Evolutionary conservation across 176 grass and related monocot species (phyloP).

Genomic region (sorghum (Sorghum bicolor)): Sorghum_bicolor_NCBIv3 NC_012872.2:72028001-72028500

Average conservation of each 20-base stretch:
- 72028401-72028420: constrained; percentile 44
- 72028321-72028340: not conserved
- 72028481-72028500: not conserved
- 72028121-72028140: not conserved
- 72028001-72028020: constrained; percentile 24
- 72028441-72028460: constrained; percentile 41
- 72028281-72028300: not conserved
- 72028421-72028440: constrained; percentile 31
- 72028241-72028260: not conserved
- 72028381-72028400: not conserved
- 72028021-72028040: constrained; percentile 8
- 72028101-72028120: constrained; percentile 20
- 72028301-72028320: not conserved
- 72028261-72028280: constrained; percentile 7
- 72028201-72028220: no score
- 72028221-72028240: no score
- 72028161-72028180: no score
- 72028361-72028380: not conserved
- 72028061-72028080: constrained; percentile 47
- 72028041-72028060: constrained; percentile 59
- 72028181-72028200: no score
- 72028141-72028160: not conserved
- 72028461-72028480: constrained; percentile 20
- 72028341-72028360: not conserved
- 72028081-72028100: constrained; percentile 64